phyloP scores from a whole-genome alignment of 805 yeast genomes.

The Ogataea glucozyma region DNA sequence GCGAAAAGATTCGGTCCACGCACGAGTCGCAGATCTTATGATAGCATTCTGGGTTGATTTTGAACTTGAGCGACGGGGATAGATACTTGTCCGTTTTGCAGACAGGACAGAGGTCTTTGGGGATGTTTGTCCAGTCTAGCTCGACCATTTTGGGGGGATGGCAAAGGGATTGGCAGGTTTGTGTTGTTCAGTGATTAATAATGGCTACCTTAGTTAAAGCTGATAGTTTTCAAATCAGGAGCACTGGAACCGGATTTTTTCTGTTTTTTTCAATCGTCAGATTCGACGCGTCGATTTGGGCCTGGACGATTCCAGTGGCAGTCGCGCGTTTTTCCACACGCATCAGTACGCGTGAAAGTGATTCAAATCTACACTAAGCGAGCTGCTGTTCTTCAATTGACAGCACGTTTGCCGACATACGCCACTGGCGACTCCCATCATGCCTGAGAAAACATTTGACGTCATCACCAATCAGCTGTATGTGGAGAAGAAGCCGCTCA shows the following conservation, averaged over 20 bases:
- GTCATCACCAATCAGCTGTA: constrained; percentile 21
- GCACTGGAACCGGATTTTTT: neutral
- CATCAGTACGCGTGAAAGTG: constrained; percentile 2
- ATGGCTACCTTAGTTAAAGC: too few relatives aligned
- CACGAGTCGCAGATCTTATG: constrained; percentile 97
- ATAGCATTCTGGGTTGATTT: constrained; percentile 96
- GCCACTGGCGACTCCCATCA: neutral
- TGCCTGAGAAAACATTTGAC: constrained; percentile 17
- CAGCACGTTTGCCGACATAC: too few relatives aligned
- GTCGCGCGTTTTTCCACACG: neutral
- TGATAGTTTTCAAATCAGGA: too few relatives aligned
- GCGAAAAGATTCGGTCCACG: constrained; percentile 89
- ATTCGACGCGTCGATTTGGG: constrained; percentile 4
- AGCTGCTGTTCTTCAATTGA: neutral
- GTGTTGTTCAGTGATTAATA: neutral
- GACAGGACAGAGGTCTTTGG: constrained; percentile 76
- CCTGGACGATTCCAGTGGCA: neutral
- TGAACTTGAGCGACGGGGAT: constrained; percentile 88
- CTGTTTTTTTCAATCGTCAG: neutral
- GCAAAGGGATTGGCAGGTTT: neutral
- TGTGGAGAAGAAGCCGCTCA: constrained; percentile 27
- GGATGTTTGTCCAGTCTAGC: constrained; percentile 37
- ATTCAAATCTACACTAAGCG: neutral
- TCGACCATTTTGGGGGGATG: constrained; percentile 29
- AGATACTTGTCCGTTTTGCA: constrained; percentile 94